A percentile compares a stretch with the other conserved stretches of the same genome.
Evolutionary conservation across 225 moss, liverwort and hornwort genomes (phyloP).

Genomic region (Bryoerythrophyllum caledonicum): DNA sequence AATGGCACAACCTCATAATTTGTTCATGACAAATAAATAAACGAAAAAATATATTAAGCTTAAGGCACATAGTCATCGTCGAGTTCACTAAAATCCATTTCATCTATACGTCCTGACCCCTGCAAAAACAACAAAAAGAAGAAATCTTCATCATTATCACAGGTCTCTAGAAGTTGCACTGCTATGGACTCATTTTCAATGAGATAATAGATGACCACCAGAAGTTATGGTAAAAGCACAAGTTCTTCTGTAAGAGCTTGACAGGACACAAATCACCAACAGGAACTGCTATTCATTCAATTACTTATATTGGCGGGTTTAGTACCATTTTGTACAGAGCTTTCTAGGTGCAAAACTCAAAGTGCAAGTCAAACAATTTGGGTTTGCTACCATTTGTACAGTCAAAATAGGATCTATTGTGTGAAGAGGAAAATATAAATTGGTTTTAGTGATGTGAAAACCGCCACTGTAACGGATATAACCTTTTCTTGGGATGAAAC

Average conservation of each 20-base stretch:
- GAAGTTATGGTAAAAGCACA: neutral
- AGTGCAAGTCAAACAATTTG: too few species aligned
- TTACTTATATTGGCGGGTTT: too few species aligned
- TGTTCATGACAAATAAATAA: too few species aligned
- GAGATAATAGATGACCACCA: neutral
- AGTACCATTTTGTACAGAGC: too few species aligned
- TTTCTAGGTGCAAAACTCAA: too few species aligned
- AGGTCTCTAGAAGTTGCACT: neutral
- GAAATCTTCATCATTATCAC: neutral
- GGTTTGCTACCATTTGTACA: too few species aligned
- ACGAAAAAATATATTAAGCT: too few species aligned
- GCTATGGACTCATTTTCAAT: neutral
- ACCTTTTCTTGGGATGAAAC: neutral
- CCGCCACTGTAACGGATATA: too few species aligned
- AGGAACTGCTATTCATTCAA: neutral
- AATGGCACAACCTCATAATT: too few species aligned
- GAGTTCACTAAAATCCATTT: constrained; percentile 64
- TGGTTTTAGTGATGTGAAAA: too few species aligned
- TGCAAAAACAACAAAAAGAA: constrained; percentile 31
- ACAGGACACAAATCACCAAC: neutral
- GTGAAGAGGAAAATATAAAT: too few species aligned
- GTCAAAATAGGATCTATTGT: too few species aligned
- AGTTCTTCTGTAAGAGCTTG: neutral
- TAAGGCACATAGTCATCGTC: constrained; percentile 67
- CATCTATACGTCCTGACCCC: constrained; percentile 70